Base-by-base conservation (phyloP, 2,329 filamentous ascomycete genomes). In the Fonsecaea monophora region DNA sequence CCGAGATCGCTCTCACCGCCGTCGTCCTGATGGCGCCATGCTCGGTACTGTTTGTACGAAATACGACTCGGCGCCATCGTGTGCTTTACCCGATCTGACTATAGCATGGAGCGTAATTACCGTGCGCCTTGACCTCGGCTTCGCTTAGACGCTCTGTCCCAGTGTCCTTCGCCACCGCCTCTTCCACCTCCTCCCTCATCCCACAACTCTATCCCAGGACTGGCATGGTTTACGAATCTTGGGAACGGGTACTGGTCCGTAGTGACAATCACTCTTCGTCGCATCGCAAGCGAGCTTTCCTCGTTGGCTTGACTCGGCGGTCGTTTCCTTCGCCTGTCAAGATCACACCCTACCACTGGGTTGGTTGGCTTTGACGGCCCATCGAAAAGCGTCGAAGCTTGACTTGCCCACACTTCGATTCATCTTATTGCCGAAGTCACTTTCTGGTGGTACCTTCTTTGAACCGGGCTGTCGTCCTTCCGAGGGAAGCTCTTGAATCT, bases 181-280 rank as follows among this genome's bases (percentile, higher is more conserved):
- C 50, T 21, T 30, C 21, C 10, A 7, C 13, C 13, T 53, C 50
- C 13, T 12, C 13, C n/a, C 12, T 9, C 34, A 37, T 35, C 30
- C 34, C n/a, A 34, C 10, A 34, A 30, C 30, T 53, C 13, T 12
- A 53, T 32, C 32, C 54, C 62, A 10, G 30, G n/a, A 37, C 12
- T 21, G 62, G 62, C 25, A 64, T 64, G 34, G 62, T 64, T 53
- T 64, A 64, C 62, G 62, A 64, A 25, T 34, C 12, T 37, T 56
- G 30, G 32, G 25, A 38, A 7, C 32, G 34, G n/a, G 4, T 7
- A 18, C 15, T 18, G 7, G 40, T 7, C 21, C 15, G 40, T 25
- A 3, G n/a, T n/a, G 25, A 15, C 53, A 32, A 55, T 37, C 30
- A 25, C 15, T 38, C 50, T 15, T 25, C 21, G 15, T 62, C 60